phyloP scores from a whole-genome alignment of 1,139 yeast species.

The Lodderomyces parapsilosis region DNA sequence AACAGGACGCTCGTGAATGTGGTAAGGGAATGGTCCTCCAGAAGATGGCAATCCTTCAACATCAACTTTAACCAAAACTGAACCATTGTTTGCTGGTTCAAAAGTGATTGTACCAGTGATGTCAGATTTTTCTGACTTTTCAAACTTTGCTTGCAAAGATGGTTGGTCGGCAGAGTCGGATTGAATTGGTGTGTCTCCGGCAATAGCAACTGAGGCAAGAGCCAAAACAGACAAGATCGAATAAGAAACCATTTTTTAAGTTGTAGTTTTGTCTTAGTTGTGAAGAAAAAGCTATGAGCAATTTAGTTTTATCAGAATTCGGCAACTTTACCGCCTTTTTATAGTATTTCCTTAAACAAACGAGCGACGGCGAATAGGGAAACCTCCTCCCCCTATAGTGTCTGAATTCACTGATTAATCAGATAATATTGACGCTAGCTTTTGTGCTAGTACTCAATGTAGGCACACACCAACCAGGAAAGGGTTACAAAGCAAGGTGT shows the following conservation, averaged over 20 bases:
- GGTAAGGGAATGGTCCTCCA: constrained; percentile 46
- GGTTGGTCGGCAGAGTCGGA: constrained; percentile 20
- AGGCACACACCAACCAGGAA: neutral
- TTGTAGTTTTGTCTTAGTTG: neutral
- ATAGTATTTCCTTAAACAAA: neutral
- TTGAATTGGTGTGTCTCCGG: constrained; percentile 20
- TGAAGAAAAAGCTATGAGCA: neutral
- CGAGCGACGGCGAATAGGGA: neutral
- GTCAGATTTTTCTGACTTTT: constrained; percentile 8
- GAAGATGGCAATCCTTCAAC: constrained; percentile 31
- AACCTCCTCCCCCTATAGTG: too few relatives aligned
- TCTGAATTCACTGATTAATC: neutral
- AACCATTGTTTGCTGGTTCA: constrained; percentile 30
- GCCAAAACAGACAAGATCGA: constrained; percentile 14
- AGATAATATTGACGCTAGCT: neutral
- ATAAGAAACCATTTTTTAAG: constrained; percentile 1
- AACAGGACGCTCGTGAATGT: constrained; percentile 38
- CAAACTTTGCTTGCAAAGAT: constrained; percentile 18
- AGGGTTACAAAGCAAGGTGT: neutral
- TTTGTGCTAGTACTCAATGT: neutral
- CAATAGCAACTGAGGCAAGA: constrained; percentile 14
- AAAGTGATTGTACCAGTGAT: constrained; percentile 30
- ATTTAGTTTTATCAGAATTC: neutral
- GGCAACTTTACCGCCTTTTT: neutral
- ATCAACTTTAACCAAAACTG: constrained; percentile 32